phyloP scores from a whole-genome alignment of 2,329 filamentous ascomycete genomes.

The Colletotrichum sp. region DNA sequence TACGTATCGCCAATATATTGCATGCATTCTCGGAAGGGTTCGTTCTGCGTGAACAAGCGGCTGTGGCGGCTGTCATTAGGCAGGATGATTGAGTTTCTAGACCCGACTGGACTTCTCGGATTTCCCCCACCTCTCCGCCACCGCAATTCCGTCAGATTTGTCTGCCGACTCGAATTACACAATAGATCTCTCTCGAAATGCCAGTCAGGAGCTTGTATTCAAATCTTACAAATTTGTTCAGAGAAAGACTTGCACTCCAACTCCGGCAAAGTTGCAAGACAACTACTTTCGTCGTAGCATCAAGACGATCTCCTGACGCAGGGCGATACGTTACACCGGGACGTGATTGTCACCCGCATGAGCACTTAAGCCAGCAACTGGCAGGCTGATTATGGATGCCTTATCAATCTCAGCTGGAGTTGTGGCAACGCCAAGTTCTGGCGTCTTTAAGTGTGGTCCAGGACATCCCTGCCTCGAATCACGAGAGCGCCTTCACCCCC shows the following conservation, averaged over 20 bases:
- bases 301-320: not conserved
- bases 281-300: accelerated
- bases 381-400: not conserved
- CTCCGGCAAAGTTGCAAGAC: accelerated
- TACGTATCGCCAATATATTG: not conserved
- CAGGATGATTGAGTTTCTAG: constrained; percentile 29
- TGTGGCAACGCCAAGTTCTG: not conserved
- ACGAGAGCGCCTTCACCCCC: not conserved
- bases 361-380: not conserved
- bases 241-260: not conserved
- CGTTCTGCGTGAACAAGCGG: not conserved
- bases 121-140: not conserved
- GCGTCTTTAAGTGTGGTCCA: not conserved
- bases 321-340: accelerated
- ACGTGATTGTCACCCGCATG: not conserved
- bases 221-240: not conserved
- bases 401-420: not conserved
- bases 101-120: constrained; percentile 34
- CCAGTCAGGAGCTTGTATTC: not conserved
- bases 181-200: no score
- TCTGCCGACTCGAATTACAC: not conserved
- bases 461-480: not conserved
- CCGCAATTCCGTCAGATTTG: not conserved
- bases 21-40: not conserved
- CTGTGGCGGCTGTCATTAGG: constrained; percentile 19